These are phyloP conservation scores for Isoetes taiwanensis DNA, from an alignment of 75 land plant genomes.

Conservation along the genomic window DNA sequence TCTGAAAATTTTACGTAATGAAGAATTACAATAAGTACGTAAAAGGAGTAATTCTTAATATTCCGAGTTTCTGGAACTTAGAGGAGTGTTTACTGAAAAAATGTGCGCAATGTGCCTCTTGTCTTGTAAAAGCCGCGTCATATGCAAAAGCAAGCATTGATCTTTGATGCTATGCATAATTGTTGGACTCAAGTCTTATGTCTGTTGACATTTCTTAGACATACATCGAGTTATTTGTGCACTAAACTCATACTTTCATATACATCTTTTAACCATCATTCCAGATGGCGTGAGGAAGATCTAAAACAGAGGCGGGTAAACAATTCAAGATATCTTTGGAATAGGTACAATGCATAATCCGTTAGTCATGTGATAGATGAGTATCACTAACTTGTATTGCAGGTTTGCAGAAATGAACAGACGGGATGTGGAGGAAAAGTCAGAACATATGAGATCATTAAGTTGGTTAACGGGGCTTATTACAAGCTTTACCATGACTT, in stretches of 20 bases:
- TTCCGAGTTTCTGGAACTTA: no score
- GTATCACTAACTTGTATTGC: background rate
- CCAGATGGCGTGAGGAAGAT: conserved; percentile 30
- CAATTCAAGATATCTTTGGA: conserved; percentile 26
- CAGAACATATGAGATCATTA: conserved; percentile 23
- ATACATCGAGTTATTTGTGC: background rate
- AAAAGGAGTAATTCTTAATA: no score
- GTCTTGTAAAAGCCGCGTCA: background rate
- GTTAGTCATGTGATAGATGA: background rate
- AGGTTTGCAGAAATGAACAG: conserved; percentile 30
- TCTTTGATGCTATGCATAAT: background rate
- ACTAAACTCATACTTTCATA: background rate
- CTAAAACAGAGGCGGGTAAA: conserved; percentile 19
- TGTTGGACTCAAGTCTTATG: background rate
- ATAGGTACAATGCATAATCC: conserved; percentile 8
- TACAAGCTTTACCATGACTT: conserved; percentile 30
- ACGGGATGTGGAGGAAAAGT: conserved; percentile 31
- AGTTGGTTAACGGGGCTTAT: conserved; percentile 28
- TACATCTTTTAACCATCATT: no score
- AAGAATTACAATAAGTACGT: no score
- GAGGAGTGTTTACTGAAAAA: no score
- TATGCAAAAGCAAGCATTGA: background rate
- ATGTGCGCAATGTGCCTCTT: background rate
- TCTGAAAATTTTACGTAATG: no score
- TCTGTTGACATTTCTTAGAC: background rate